Evolutionary conservation across 495 filamentous ascomycete genomes (phyloP).

Genomic region (Neurospora sp.): DNA sequence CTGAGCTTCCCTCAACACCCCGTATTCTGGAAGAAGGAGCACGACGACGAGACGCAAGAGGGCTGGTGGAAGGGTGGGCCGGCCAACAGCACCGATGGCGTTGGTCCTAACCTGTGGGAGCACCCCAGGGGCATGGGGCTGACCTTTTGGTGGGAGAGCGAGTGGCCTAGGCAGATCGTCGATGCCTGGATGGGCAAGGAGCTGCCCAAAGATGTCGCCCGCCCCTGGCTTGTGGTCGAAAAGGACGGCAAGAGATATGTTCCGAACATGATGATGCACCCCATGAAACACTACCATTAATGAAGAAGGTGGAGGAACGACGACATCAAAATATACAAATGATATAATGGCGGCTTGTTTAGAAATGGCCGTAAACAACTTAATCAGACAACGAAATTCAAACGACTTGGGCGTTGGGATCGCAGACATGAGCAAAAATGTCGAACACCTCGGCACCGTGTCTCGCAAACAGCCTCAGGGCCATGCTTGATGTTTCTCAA

Average conservation of each 20-base stretch:
- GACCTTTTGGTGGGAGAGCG: conserved; percentile 25
- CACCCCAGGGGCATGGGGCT: conserved; percentile 18
- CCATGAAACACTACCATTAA: conserved; percentile 17
- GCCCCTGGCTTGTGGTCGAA: conserved; percentile 16
- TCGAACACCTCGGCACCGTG: neutral
- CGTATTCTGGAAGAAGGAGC: conserved; percentile 14
- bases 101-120: conserved; percentile 13
- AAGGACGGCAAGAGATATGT: conserved; percentile 16
- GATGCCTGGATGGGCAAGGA: conserved; percentile 16
- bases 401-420: neutral
- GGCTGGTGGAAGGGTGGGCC: conserved; percentile 29
- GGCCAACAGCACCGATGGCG: conserved; percentile 12
- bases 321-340: neutral
- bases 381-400: neutral
- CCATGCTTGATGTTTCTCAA: neutral
- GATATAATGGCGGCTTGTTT: neutral
- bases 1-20: conserved; percentile 28
- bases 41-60: conserved; percentile 10
- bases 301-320: neutral
- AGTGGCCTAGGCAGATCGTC: conserved; percentile 16
- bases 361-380: neutral
- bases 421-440: neutral
- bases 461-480: neutral
- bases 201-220: neutral
- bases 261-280: conserved; percentile 25